Evolutionary conservation across 192 early-diverging fungal genomes (phyloP), one percentile per base, ranked within the genome.

Genomic region (Mortierella claussenii): DNA sequence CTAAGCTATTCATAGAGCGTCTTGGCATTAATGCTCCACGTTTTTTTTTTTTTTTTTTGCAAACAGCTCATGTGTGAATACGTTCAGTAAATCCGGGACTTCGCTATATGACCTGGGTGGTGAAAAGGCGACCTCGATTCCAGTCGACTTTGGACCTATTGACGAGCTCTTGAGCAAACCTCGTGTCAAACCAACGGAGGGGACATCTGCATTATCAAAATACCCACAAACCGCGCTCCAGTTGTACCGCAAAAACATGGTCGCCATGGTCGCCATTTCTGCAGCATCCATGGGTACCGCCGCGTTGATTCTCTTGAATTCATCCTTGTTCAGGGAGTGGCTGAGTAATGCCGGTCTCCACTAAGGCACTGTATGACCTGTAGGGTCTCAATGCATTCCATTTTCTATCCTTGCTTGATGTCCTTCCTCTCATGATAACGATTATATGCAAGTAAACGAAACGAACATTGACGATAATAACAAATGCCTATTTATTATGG

Each of bases 141-240:
- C 71, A n/a, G 50, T 75, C 15, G 63, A 75, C 30, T 75, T 75
- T 23, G 51, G 57, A 1, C 57, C 63, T 0, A 75, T 75, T 31
- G 71, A 75, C 36, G 45, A 53, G n/a, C 32, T 75, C 1, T 34
- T 75, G 56, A 64, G 71, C 34, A 51, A 75, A 48, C 71, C 71
- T 2, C 53, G 63, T 23, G 46, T 61, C 23, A 75, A 75, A 43
- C 48, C 51, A 23, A 60, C 57, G 20, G 51, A 65, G 17, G 71
- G 44, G 7, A 34, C 46, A 1, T 55, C 56, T 0, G 62, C 57
- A 10, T 31, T 75, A n/a, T 65, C 56, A 47, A 75, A 75, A 23
- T 66, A 66, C 34, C 43, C 71, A 2, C 18, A 31, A 17, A 55
- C 17, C 30, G 48, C 63, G 1, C 4, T 66, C 9, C 50, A 48